Percentiles rank a stretch among this genome's conserved stretches.
Evolutionary conservation across 306 rosid genomes (phyloP).

Genomic region (Acacia crassicarpa): DNA sequence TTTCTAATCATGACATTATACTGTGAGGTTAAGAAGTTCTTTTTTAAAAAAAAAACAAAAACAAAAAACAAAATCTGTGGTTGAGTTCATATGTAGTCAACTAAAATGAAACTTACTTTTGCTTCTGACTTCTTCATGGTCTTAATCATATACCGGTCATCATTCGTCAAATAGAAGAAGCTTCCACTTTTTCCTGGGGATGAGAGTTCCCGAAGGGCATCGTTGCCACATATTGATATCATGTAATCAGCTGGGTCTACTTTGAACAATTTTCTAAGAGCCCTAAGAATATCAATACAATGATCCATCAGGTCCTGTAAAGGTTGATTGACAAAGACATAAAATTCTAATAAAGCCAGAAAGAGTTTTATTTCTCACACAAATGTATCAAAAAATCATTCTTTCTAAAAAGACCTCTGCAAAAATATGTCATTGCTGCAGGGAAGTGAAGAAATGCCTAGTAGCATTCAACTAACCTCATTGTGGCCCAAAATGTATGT

Average conservation of each 20-base stretch:
- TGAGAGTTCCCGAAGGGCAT: conserved; percentile 90
- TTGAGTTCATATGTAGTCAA: conserved; percentile 9
- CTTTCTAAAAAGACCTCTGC: background rate
- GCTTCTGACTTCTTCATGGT: conserved; percentile 96
- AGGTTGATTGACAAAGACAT: background rate
- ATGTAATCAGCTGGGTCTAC: conserved; percentile 99
- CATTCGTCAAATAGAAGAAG: conserved; percentile 87
- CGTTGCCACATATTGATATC: conserved; percentile 92
- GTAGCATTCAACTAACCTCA: background rate
- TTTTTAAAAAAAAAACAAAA: too few species aligned
- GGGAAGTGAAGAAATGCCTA: conserved; percentile 17
- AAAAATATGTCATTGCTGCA: background rate
- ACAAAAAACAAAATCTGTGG: background rate
- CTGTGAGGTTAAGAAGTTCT: background rate
- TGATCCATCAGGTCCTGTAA: conserved; percentile 12
- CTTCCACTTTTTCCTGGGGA: conserved; percentile 99
- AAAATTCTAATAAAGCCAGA: background rate
- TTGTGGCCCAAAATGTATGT: conserved; percentile 19
- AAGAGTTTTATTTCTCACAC: conserved; percentile 2
- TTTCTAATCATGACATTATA: background rate
- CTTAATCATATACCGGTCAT: conserved; percentile 95
- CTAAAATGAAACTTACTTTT: conserved; percentile 58
- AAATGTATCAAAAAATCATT: conserved; percentile 1
- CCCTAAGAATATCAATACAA: conserved; percentile 55
- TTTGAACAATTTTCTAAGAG: conserved; percentile 90